Base-by-base conservation (phyloP, 2,329 filamentous ascomycete genomes). In the Pseudogymnoascus sp. region DNA sequence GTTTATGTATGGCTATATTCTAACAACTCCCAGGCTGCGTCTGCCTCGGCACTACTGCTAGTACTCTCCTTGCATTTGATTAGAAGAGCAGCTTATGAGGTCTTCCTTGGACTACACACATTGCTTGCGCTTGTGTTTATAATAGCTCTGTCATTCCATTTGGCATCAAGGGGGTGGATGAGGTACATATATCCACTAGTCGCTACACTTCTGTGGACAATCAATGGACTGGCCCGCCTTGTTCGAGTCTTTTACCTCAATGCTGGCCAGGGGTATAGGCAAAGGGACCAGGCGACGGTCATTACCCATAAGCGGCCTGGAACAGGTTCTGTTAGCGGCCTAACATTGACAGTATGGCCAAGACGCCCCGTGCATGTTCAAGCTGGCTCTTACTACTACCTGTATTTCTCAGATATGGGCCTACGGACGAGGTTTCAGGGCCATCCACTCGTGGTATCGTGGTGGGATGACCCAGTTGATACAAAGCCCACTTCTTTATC, bases 401-500 rank as follows among this genome's bases (percentile, higher is more conserved):
- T 61, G 10, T 61, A 38, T 42, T 40, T 61, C 35, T 42, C 59
- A 37, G 35, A 37, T 10, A 37, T 37, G 11, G 35, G 35, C 35
- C 35, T 37, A 37, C 35, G 35, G 35, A 37, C 10, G 35, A 37
- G 35, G 5, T 37, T 37, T 14, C 35, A 37, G 13, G 35, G 35
- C 6, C 61, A 67, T 35, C 65, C 64, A 14, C 65, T 47, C 11
- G 31, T 66, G 8, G 64, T 64, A 26, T 7, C 26, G 21, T 68
- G 60, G 62, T 68, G 64, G 62, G 44, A 67, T 2, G 56, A 65
- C 33, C n/a, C 31, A 2, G 26, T 59, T 6, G 62, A 62, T 19
- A 59, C 35, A 37, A 37, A 37, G 11, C 13, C 37, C 7, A 44
- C 21, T 2, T 59, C 44, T 19, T 13, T 67, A 4, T 35, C 63